These are phyloP conservation scores for Cyberlindnera xishuangbannaensis DNA, from an alignment of 805 yeast genomes.

Conservation along the genomic window DNA sequence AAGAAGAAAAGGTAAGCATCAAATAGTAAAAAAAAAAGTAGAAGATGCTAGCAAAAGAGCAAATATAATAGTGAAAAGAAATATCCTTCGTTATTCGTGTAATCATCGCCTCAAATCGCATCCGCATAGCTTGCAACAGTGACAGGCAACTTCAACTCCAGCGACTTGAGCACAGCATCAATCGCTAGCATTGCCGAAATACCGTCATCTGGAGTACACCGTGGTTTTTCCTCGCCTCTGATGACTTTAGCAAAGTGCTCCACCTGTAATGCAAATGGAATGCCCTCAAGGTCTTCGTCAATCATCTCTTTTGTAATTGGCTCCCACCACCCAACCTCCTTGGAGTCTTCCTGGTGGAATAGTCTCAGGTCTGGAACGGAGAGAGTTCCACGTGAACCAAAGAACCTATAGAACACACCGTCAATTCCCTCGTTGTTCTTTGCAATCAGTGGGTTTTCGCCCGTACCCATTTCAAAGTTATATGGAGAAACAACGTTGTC, in stretches of 20 bases:
- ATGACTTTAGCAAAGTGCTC: slow-evolving; percentile 18
- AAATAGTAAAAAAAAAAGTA: no score
- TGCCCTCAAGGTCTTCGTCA: slow-evolving; percentile 9
- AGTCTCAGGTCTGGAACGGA: slow-evolving; percentile 15
- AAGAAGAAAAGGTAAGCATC: no score
- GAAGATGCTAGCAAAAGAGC: no score
- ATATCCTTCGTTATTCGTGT: no score
- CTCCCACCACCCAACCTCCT: slow-evolving; percentile 15
- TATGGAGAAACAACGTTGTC: slow-evolving; percentile 18
- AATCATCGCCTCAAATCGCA: no score
- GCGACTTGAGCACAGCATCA: slow-evolving; percentile 17
- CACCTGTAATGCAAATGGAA: slow-evolving; percentile 16
- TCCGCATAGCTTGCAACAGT: slow-evolving; percentile 9
- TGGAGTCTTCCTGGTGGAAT: slow-evolving; percentile 13
- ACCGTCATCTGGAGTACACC: slow-evolving; percentile 19
- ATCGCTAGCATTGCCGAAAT: slow-evolving; percentile 18
- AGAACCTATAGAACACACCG: slow-evolving; percentile 18
- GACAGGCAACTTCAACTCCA: slow-evolving; percentile 13
- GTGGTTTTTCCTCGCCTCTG: slow-evolving; percentile 12
- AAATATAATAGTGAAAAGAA: no score
- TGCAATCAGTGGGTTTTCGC: slow-evolving; percentile 19
- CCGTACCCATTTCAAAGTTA: slow-evolving; percentile 21
- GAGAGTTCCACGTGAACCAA: slow-evolving; percentile 16
- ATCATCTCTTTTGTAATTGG: slow-evolving; percentile 10
- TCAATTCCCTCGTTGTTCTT: slow-evolving; percentile 10